phyloP scores from a whole-genome alignment of 2,329 filamentous ascomycete species.

The Aquanectria penicillioides region DNA sequence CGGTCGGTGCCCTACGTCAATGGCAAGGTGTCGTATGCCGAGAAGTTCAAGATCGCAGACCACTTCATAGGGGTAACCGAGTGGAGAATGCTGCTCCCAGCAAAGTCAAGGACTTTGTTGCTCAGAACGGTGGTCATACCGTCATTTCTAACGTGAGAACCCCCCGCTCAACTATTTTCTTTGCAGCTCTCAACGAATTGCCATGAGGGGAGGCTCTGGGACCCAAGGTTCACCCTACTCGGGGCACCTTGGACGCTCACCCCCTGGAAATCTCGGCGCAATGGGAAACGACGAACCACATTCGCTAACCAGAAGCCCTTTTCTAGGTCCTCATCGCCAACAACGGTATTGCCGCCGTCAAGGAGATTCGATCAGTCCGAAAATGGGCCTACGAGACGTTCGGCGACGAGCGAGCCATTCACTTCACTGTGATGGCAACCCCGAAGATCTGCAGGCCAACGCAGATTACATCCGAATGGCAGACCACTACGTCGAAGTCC shows the following conservation, averaged over 20 bases:
- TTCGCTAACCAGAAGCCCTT: constrained; percentile 25
- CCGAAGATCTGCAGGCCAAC: constrained; percentile 96
- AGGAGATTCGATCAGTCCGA: constrained; percentile 97
- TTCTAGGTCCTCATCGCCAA: constrained; percentile 94
- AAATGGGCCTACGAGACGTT: constrained; percentile 99
- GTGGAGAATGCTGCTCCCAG: constrained; percentile 83
- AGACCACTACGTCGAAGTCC: constrained; percentile 98
- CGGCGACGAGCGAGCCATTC: constrained; percentile 96
- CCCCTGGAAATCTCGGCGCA: not conserved
- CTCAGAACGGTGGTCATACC: constrained; percentile 89
- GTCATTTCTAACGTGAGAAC: constrained; percentile 93
- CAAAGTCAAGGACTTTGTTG: constrained; percentile 96
- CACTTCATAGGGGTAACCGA: constrained; percentile 98
- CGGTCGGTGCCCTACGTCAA: constrained; percentile 64
- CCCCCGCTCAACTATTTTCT: not conserved
- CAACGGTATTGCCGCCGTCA: constrained; percentile 99
- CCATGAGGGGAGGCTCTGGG: not conserved
- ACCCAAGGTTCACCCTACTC: not conserved
- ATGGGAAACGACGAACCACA: not conserved
- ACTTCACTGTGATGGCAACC: constrained; percentile 99
- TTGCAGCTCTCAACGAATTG: too few species aligned
- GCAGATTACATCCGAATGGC: constrained; percentile 99
- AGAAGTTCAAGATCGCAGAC: constrained; percentile 83
- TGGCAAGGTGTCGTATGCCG: constrained; percentile 75
- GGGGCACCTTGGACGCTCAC: not conserved